phyloP scores from a whole-genome alignment of 2,329 filamentous ascomycete genomes.

The Ceratocystiopsis sp. region DNA sequence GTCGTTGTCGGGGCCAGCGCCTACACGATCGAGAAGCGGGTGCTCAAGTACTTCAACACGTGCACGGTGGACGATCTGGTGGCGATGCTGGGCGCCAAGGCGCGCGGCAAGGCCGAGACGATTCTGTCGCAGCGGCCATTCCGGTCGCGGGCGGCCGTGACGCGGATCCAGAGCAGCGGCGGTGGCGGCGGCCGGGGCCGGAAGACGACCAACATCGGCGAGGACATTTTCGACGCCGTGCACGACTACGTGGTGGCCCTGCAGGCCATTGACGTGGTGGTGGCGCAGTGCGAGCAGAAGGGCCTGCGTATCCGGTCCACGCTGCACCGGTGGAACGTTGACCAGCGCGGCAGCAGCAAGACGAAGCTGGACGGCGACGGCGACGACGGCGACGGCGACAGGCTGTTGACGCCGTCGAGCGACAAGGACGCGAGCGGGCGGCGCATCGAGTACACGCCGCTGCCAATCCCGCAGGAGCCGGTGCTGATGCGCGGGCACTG shows the following conservation, averaged over 20 bases:
- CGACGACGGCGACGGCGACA: neutral
- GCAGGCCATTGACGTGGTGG: slow-evolving; percentile 67
- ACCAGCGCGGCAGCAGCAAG: slow-evolving; percentile 24
- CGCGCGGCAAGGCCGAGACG: slow-evolving; percentile 48
- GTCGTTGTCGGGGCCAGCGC: slow-evolving; percentile 4
- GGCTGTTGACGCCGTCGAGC: slow-evolving; percentile 23
- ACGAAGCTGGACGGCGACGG: slow-evolving; percentile 9
- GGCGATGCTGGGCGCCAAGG: slow-evolving; percentile 57
- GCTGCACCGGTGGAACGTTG: slow-evolving; percentile 31
- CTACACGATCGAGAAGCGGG: slow-evolving; percentile 17
- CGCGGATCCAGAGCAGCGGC: slow-evolving; percentile 39
- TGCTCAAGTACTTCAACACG: slow-evolving; percentile 70
- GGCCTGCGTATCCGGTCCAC: slow-evolving; percentile 37
- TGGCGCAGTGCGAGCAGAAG: slow-evolving; percentile 56
- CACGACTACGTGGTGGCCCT: slow-evolving; percentile 65
- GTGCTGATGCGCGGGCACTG: slow-evolving; percentile 59
- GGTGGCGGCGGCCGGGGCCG: slow-evolving; percentile 22
- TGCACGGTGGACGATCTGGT: slow-evolving; percentile 60
- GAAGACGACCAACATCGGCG: slow-evolving; percentile 31
- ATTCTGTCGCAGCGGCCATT: slow-evolving; percentile 67
- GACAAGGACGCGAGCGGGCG: slow-evolving; percentile 10
- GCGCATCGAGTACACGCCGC: slow-evolving; percentile 18
- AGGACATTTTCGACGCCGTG: slow-evolving; percentile 33
- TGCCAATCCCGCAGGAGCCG: slow-evolving; percentile 47
- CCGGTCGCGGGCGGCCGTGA: slow-evolving; percentile 43